A percentile compares a stretch with the other conserved stretches of the same genome.
Evolutionary conservation across 306 rosid species (phyloP).

Genomic region (Corylus avellana): DNA sequence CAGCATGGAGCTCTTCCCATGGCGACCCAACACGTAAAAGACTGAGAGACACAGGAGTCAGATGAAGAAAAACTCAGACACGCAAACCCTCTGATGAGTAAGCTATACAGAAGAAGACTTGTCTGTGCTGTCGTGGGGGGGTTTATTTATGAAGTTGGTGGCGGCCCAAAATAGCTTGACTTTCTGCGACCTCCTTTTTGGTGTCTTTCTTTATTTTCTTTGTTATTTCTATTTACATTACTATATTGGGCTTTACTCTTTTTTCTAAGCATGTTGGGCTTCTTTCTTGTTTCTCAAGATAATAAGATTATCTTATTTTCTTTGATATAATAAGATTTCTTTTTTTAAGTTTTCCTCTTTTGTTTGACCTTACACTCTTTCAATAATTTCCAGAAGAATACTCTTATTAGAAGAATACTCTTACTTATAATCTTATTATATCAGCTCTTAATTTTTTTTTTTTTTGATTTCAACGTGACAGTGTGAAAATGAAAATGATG

Average conservation of each 20-base stretch:
- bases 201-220: neutral
- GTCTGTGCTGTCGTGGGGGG: no score
- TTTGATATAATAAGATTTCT: no score
- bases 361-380: neutral
- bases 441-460: no score
- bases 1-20: conserved; percentile 98
- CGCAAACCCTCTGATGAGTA: neutral
- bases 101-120: no score
- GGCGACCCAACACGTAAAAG: conserved; percentile 3
- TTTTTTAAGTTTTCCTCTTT: neutral
- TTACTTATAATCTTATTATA: no score
- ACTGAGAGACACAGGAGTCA: conserved; percentile 7
- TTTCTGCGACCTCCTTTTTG: neutral
- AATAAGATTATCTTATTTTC: neutral
- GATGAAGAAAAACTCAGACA: conserved; percentile 19
- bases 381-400: neutral
- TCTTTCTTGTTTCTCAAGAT: conserved; percentile 19
- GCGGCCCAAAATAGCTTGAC: conserved; percentile 26
- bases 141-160: conserved; percentile 35
- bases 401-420: no score
- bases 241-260: conserved; percentile 8
- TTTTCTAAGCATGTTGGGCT: neutral
- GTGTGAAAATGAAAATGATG: no score
- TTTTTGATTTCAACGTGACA: no score
- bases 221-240: neutral